Evolutionary conservation across 257 asterid genomes (phyloP).

Genomic region (Dorcoceras hygrometricum): DNA sequence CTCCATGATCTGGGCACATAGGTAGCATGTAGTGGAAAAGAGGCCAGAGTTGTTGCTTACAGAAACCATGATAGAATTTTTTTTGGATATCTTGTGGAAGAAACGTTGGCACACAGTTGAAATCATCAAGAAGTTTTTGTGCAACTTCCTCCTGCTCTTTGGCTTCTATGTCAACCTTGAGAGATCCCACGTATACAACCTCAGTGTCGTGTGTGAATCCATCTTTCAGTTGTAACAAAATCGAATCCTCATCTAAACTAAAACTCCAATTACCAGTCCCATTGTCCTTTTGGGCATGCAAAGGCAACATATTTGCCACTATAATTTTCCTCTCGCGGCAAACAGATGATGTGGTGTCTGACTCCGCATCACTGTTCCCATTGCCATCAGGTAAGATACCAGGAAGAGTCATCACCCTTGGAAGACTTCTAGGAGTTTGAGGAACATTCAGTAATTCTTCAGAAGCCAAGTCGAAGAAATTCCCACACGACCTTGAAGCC

Average conservation of each 20-base stretch:
- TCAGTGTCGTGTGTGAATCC: slow-evolving; percentile 77
- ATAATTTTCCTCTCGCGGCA: slow-evolving; percentile 61
- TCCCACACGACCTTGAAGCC: slow-evolving; percentile 66
- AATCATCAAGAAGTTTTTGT: slow-evolving; percentile 67
- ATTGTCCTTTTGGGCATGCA: slow-evolving; percentile 60
- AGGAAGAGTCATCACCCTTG: slow-evolving; percentile 70
- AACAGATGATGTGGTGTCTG: slow-evolving; percentile 58
- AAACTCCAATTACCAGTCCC: slow-evolving; percentile 65
- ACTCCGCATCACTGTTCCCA: slow-evolving; percentile 62
- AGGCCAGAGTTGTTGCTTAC: slow-evolving; percentile 94
- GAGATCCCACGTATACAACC: slow-evolving; percentile 79
- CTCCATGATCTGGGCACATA: slow-evolving; percentile 86
- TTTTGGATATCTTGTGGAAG: slow-evolving; percentile 67
- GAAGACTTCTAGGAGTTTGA: slow-evolving; percentile 70
- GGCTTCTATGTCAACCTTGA: slow-evolving; percentile 69
- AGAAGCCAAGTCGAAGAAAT: slow-evolving; percentile 64
- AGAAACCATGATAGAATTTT: slow-evolving; percentile 76
- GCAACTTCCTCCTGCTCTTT: slow-evolving; percentile 84
- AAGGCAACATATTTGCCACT: slow-evolving; percentile 83
- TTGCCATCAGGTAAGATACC: slow-evolving; percentile 62
- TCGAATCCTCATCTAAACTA: slow-evolving; percentile 70
- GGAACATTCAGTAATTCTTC: slow-evolving; percentile 56
- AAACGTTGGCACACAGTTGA: slow-evolving; percentile 81
- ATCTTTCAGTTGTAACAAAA: slow-evolving; percentile 70
- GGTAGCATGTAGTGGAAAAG: slow-evolving; percentile 97